Percentiles rank a stretch among this genome's conserved stretches.
Evolutionary conservation across 78 protist genomes (phyloP).

Genomic region (Bodo saltans): DNA sequence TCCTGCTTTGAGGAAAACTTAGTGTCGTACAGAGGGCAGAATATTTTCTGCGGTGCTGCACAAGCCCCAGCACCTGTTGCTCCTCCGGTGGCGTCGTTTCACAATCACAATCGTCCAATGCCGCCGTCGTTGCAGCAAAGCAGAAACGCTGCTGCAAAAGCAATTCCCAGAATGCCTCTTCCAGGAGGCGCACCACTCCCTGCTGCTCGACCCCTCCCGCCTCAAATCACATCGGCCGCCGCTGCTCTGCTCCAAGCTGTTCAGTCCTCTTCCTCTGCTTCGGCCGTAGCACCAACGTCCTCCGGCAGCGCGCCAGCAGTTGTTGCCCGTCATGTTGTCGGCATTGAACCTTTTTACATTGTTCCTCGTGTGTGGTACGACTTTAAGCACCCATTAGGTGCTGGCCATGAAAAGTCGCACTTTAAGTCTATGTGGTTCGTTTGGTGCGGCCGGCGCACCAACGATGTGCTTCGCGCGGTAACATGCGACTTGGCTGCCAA

Average conservation of each 20-base stretch:
- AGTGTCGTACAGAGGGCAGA: not conserved
- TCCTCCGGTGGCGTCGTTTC: not conserved
- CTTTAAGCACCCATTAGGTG: not conserved
- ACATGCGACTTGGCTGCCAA: too few species aligned
- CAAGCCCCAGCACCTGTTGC: too few species aligned
- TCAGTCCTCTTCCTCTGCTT: too few species aligned
- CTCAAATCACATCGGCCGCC: too few species aligned
- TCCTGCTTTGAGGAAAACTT: not conserved
- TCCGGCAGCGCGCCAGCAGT: not conserved
- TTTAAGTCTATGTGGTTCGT: not conserved
- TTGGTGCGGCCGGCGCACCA: not conserved
- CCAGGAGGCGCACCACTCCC: too few species aligned
- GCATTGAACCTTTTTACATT: not conserved
- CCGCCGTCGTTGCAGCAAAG: not conserved
- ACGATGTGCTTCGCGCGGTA: not conserved
- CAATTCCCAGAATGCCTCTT: too few species aligned
- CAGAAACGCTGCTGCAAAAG: not conserved
- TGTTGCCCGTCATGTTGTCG: not conserved
- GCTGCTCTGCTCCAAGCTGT: too few species aligned
- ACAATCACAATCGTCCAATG: not conserved
- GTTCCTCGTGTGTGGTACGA: not conserved
- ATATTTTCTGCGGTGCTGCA: too few species aligned
- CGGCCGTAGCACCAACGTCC: not conserved
- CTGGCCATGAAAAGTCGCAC: not conserved
- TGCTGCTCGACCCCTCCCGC: not conserved